Evolutionary conservation across 2,329 filamentous ascomycete species (phyloP).

Genomic region (Fusarium sp.): DNA sequence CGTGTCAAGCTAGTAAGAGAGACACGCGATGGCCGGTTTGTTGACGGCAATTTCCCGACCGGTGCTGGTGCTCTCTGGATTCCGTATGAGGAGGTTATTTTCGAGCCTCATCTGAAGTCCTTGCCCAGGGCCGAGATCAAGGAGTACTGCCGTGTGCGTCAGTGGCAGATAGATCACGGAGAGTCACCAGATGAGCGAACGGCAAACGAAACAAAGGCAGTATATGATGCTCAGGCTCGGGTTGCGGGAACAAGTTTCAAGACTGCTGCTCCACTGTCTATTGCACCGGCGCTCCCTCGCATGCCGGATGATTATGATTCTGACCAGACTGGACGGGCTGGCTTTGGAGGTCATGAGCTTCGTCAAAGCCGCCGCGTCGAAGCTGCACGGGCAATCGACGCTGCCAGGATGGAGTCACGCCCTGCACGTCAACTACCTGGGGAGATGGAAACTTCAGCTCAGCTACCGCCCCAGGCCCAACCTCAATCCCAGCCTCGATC

Average conservation of each 20-base stretch:
- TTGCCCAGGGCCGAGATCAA: slow-evolving; percentile 69
- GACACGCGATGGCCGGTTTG: slow-evolving; percentile 69
- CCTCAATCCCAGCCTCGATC: slow-evolving; percentile 19
- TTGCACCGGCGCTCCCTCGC: slow-evolving; percentile 40
- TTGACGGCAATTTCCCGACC: slow-evolving; percentile 70
- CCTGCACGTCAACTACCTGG: slow-evolving; percentile 45
- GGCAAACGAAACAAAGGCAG: slow-evolving; percentile 65
- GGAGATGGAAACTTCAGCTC: slow-evolving; percentile 35
- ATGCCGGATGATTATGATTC: slow-evolving; percentile 33
- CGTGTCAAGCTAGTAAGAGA: slow-evolving; percentile 71
- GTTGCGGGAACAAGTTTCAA: slow-evolving; percentile 50
- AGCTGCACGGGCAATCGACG: slow-evolving; percentile 41
- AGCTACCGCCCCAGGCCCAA: slow-evolving; percentile 32
- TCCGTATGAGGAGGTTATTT: slow-evolving; percentile 70
- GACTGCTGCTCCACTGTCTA: slow-evolving; percentile 39
- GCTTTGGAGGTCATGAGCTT: slow-evolving; percentile 53
- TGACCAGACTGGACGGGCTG: slow-evolving; percentile 32
- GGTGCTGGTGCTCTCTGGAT: slow-evolving; percentile 74
- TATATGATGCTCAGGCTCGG: slow-evolving; percentile 62
- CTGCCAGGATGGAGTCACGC: slow-evolving; percentile 35
- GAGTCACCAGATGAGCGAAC: slow-evolving; percentile 62
- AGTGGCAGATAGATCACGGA: slow-evolving; percentile 67
- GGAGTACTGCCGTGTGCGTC: slow-evolving; percentile 72
- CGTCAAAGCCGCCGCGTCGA: slow-evolving; percentile 59
- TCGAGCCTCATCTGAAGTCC: slow-evolving; percentile 66